Evolutionary conservation across 768 basidiomycete genomes (phyloP), one percentile per base, ranked within the genome.

Genomic region (Russula virescens): DNA sequence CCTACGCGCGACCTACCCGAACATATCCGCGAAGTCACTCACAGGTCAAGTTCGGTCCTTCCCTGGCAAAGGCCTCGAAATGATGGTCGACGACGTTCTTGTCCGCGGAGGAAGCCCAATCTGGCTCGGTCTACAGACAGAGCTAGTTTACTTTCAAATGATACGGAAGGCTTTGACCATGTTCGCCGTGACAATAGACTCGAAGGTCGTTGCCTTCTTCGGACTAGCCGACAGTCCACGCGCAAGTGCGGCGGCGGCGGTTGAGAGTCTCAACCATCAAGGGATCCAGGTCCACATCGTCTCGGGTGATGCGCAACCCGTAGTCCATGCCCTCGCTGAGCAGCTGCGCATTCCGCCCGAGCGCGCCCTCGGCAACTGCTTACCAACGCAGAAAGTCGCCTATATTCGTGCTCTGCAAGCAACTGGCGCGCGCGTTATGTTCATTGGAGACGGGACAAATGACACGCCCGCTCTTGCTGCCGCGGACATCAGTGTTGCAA

Each of bases 361-460:
- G 3, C 69, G 75, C 53, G 75, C 79, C 9, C 68, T 70, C 19
- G 80, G 79, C 0, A 74, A 74, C 5, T 80, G 80, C 35, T 71
- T 79, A 7, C 82, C 83, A 1, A 75, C 76, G 11, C 79, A 76
- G 48, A 84, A 85, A 70, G 73, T 73, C 10, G 68, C 64, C 19
- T 72, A 70, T 55, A 68, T 78, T 58, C 69, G 64, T 26, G 60
- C 56, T 49, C 69, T 76, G 38, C 68, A 73, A 48, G 68, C 61
- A 5, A 11, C 65, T 35, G 64, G 52, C 60, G 70, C 54, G 52
- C 58, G 19, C 10, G 80, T 80, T 3, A 68, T 75, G 46, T 81
- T 81, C 71, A 71, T 78, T 31, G 78, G 79, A 42, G 83, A 84
- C 69, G 83, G 83, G 19, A 75, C 80, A 26, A 83, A 84, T 70